Conservation (phyloP, 2,329 filamentous ascomycete genomes). For the Colletotrichum siamense region DNA sequence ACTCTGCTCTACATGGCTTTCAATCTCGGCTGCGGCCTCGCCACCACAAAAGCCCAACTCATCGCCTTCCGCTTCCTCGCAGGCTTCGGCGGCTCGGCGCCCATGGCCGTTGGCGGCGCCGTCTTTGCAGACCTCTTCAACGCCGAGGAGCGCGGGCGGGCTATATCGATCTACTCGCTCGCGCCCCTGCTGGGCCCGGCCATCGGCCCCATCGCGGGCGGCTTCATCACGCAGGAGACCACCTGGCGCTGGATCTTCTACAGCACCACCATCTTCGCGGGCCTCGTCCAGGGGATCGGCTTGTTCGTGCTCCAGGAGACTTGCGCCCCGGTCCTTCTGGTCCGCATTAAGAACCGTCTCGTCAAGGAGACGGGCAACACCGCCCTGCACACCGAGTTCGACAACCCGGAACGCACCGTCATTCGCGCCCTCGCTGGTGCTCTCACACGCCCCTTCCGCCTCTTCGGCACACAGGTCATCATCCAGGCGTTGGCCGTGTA, state of each 20-base stretch:
- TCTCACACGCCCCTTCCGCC: conserved; percentile 48
- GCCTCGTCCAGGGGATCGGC: conserved; percentile 62
- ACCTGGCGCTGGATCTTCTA: conserved; percentile 80
- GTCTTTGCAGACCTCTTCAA: conserved; percentile 48
- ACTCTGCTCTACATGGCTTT: conserved; percentile 61
- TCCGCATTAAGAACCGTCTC: conserved; percentile 62
- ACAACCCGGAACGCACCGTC: conserved; percentile 39
- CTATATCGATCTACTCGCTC: conserved; percentile 39
- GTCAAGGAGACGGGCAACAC: conserved; percentile 62
- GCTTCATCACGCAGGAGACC: conserved; percentile 65
- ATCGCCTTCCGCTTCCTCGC: conserved; percentile 52
- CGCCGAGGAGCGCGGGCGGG: conserved; percentile 44
- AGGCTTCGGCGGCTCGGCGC: conserved; percentile 45
- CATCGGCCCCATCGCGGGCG: conserved; percentile 71
- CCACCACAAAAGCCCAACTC: conserved; percentile 46
- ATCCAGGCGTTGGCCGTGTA: conserved; percentile 50
- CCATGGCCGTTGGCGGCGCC: conserved; percentile 47
- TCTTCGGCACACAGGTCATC: conserved; percentile 52
- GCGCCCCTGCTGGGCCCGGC: conserved; percentile 65
- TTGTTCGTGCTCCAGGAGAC: conserved; percentile 69
- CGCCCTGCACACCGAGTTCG: conserved; percentile 55
- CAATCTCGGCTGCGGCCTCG: conserved; percentile 64
- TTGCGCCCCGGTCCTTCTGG: conserved; percentile 67
- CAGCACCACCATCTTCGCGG: conserved; percentile 67
- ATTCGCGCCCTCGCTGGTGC: conserved; percentile 19